Evolutionary conservation across 1,139 yeast genomes (phyloP).

Genomic region (Candida gigantensis): DNA sequence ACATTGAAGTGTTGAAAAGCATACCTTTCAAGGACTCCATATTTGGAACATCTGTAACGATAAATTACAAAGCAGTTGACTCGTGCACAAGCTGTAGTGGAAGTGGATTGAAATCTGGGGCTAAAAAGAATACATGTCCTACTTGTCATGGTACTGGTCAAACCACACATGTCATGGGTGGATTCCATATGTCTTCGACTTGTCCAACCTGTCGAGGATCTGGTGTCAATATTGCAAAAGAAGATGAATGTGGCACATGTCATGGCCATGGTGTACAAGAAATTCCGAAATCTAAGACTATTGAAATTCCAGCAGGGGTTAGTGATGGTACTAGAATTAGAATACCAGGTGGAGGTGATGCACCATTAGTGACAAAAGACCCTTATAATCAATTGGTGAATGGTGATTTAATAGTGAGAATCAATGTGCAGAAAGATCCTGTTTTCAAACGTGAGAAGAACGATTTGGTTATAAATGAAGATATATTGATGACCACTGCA

Average conservation of each 20-base stretch:
- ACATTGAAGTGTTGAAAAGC: slow-evolving; percentile 76
- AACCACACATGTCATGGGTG: slow-evolving; percentile 83
- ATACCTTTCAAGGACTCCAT: slow-evolving; percentile 85
- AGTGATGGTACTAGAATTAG: slow-evolving; percentile 84
- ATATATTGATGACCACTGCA: slow-evolving; percentile 92
- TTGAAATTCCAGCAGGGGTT: slow-evolving; percentile 88
- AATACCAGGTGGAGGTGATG: slow-evolving; percentile 87
- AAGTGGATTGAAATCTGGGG: slow-evolving; percentile 78
- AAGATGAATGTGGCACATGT: slow-evolving; percentile 76
- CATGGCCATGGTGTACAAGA: slow-evolving; percentile 88
- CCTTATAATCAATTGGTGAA: slow-evolving; percentile 63
- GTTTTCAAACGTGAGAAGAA: slow-evolving; percentile 65
- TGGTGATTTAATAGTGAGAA: slow-evolving; percentile 86
- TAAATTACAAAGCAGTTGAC: slow-evolving; percentile 74
- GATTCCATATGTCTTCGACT: slow-evolving; percentile 96
- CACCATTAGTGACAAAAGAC: slow-evolving; percentile 71
- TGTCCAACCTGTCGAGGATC: slow-evolving; percentile 87
- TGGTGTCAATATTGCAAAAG: slow-evolving; percentile 72
- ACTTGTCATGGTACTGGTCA: slow-evolving; percentile 95
- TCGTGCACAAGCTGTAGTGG: slow-evolving; percentile 82
- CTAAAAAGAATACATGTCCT: slow-evolving; percentile 75
- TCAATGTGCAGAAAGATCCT: slow-evolving; percentile 74
- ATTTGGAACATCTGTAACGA: slow-evolving; percentile 68
- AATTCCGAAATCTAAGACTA: slow-evolving; percentile 63
- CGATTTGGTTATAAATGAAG: slow-evolving; percentile 62